Conservation (phyloP, 2,329 filamentous ascomycete species). For the Pseudogymnoascus sp. region DNA sequence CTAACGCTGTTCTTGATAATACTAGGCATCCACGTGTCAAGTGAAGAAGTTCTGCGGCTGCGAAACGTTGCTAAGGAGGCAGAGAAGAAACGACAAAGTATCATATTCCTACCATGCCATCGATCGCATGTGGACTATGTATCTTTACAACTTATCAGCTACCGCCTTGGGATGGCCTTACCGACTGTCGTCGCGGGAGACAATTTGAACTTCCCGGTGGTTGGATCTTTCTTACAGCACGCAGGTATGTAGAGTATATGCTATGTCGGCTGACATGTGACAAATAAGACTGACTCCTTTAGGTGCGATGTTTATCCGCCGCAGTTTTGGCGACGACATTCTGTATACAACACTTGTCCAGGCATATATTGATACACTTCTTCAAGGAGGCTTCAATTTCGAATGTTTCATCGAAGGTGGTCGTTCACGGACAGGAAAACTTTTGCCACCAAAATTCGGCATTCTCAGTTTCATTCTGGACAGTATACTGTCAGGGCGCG, state of each 20-base stretch:
- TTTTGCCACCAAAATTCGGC: conserved; percentile 89
- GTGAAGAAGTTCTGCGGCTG: conserved; percentile 80
- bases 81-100: conserved; percentile 80
- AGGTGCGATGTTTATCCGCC: conserved; percentile 89
- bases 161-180: conserved; percentile 77
- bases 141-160: conserved; percentile 89
- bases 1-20: background rate
- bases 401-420: conserved; percentile 98
- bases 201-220: conserved; percentile 87
- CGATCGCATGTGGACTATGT: conserved; percentile 95
- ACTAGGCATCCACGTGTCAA: conserved; percentile 78
- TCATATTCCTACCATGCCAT: conserved; percentile 92
- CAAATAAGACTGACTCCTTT: conserved; percentile 8
- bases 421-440: conserved; percentile 84
- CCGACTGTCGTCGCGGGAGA: conserved; percentile 92
- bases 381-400: conserved; percentile 87
- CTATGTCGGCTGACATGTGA: background rate
- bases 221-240: conserved; percentile 86
- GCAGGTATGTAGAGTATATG: conserved; percentile 45
- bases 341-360: conserved; percentile 91
- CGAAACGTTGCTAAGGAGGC: conserved; percentile 76
- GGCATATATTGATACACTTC: conserved; percentile 84
- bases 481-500: conserved; percentile 77
- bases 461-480: conserved; percentile 89
- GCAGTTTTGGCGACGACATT: conserved; percentile 85